These are phyloP conservation scores for Phytophthora lateralis DNA, from an alignment of 352 stramenopile species.

Conservation along the genomic window DNA sequence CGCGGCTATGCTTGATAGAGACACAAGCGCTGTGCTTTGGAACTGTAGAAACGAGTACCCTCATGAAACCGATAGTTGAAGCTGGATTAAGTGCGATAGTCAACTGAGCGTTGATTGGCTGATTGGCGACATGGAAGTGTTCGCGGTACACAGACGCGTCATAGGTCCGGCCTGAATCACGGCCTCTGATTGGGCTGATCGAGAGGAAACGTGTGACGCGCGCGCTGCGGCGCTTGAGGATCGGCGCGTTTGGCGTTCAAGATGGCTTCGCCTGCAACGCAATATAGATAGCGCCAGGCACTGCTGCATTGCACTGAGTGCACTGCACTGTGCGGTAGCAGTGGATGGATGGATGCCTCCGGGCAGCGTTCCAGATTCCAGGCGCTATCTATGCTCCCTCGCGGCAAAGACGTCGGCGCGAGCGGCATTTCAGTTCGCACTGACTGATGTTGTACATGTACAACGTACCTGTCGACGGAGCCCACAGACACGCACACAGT, in stretches of 20 bases:
- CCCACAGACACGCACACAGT: too few relatives aligned
- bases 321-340: too few relatives aligned
- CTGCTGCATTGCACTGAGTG: too few relatives aligned
- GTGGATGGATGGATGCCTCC: background rate
- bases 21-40: too few relatives aligned
- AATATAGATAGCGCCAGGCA: too few relatives aligned
- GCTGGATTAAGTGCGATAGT: background rate
- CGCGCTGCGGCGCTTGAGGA: constrained; percentile 19
- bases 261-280: constrained; percentile 7
- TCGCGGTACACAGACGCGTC: constrained; percentile 32
- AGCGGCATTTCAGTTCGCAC: too few relatives aligned
- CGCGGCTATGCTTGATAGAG: background rate
- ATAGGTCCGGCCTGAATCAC: constrained; percentile 2
- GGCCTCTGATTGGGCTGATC: constrained; percentile 31
- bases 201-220: background rate
- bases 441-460: too few relatives aligned
- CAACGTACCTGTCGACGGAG: too few relatives aligned
- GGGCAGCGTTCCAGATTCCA: background rate
- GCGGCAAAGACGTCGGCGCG: constrained; percentile 10
- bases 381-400: constrained; percentile 13
- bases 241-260: constrained; percentile 16
- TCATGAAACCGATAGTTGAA: constrained; percentile 22
- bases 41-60: constrained; percentile 4
- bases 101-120: constrained; percentile 37
- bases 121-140: constrained; percentile 16